phyloP scores from a whole-genome alignment of 495 filamentous ascomycete species.

The Copromyces sp. region DNA sequence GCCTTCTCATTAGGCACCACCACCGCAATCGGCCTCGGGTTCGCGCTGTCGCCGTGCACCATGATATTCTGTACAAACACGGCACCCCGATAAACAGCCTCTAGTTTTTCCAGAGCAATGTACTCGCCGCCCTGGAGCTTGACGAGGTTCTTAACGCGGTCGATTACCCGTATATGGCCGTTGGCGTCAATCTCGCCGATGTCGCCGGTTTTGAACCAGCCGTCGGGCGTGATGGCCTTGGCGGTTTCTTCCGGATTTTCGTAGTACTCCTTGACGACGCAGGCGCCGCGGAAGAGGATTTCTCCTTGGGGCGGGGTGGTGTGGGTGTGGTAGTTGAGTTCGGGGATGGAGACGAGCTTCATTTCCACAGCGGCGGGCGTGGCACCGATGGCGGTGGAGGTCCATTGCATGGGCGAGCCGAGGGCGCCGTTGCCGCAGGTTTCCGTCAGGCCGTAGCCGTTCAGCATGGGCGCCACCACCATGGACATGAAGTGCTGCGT shows the following conservation, averaged over 20 bases:
- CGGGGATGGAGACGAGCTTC: constrained; percentile 70
- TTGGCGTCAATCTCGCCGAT: constrained; percentile 63
- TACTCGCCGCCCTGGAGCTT: constrained; percentile 59
- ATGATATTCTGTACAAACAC: constrained; percentile 48
- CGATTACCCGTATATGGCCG: constrained; percentile 77
- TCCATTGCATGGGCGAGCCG: constrained; percentile 58
- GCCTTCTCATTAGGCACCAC: constrained; percentile 47
- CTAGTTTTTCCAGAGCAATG: constrained; percentile 57
- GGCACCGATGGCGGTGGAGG: constrained; percentile 63
- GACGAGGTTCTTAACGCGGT: constrained; percentile 80
- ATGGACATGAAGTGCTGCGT: constrained; percentile 73
- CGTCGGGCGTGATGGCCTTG: constrained; percentile 69
- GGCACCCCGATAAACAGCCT: constrained; percentile 50
- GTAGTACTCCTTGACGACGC: constrained; percentile 66
- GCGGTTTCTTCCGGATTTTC: constrained; percentile 72
- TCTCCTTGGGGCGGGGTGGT: constrained; percentile 79
- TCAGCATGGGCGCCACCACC: constrained; percentile 61
- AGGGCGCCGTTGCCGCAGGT: constrained; percentile 63
- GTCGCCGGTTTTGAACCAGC: constrained; percentile 91
- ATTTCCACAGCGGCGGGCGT: constrained; percentile 53
- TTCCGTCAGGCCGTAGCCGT: constrained; percentile 87
- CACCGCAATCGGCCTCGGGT: constrained; percentile 46
- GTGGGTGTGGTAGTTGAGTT: constrained; percentile 73
- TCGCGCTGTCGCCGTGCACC: constrained; percentile 43
- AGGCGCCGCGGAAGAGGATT: constrained; percentile 63